A percentile compares a stretch with the other conserved stretches of the same genome.
Evolutionary conservation across 306 rosid species (phyloP).

Genomic region (Dalbergia oliveri): DNA sequence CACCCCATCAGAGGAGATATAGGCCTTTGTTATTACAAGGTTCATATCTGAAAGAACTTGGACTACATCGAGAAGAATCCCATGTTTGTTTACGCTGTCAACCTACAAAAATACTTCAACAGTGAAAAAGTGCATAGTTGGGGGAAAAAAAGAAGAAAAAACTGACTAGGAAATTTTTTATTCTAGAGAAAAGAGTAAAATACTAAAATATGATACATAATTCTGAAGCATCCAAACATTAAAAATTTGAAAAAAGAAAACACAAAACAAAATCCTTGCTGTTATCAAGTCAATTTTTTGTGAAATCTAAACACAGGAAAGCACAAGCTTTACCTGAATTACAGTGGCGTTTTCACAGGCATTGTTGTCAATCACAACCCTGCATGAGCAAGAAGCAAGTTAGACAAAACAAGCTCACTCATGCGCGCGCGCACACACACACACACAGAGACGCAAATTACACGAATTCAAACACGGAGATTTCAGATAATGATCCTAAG

Average conservation of each 20-base stretch:
- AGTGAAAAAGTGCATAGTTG: background rate
- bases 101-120: slow-evolving; percentile 60
- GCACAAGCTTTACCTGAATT: slow-evolving; percentile 64
- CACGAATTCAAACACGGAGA: slow-evolving; percentile 29
- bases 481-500: slow-evolving; percentile 22
- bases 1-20: slow-evolving; percentile 91
- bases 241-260: background rate
- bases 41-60: slow-evolving; percentile 92
- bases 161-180: background rate
- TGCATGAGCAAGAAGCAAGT: slow-evolving; percentile 53
- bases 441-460: background rate
- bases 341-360: slow-evolving; percentile 81
- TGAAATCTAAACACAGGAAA: slow-evolving; percentile 24
- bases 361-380: slow-evolving; percentile 93
- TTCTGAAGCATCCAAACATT: background rate
- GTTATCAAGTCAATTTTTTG: slow-evolving; percentile 8
- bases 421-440: background rate
- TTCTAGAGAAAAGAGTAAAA: background rate
- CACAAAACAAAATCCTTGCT: background rate
- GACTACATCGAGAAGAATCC: slow-evolving; percentile 87
- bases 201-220: background rate
- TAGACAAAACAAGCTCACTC: slow-evolving; percentile 39
- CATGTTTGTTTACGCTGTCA: slow-evolving; percentile 93
- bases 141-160: too few species aligned
- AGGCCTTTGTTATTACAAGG: slow-evolving; percentile 81